Percentiles rank a stretch among this genome's conserved stretches.
Evolutionary conservation across 306 rosid genomes (phyloP).

Genomic region (Calophaca sinica): DNA sequence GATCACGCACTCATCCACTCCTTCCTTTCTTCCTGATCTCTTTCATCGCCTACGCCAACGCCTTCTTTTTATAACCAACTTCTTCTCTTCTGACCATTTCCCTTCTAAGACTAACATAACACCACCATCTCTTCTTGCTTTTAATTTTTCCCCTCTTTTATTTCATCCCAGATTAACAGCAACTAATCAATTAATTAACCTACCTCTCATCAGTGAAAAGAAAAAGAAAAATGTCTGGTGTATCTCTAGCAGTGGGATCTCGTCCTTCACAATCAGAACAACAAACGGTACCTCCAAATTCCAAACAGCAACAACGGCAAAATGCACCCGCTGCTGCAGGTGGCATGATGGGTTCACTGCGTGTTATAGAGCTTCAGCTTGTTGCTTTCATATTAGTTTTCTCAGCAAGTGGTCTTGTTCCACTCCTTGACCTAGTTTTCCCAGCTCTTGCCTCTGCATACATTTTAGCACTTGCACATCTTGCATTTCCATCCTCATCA

Average conservation of each 20-base stretch:
- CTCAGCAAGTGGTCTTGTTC: conserved; percentile 89
- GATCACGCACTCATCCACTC: too few relatives aligned
- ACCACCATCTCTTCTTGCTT: too few relatives aligned
- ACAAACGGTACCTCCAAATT: background rate
- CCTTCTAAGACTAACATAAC: too few relatives aligned
- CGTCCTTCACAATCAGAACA: background rate
- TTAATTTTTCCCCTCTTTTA: too few relatives aligned
- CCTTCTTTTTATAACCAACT: too few relatives aligned
- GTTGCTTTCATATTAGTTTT: conserved; percentile 87
- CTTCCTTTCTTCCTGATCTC: too few relatives aligned
- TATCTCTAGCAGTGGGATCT: conserved; percentile 60
- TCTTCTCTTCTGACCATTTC: too few relatives aligned
- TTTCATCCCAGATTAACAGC: too few relatives aligned
- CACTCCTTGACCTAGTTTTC: conserved; percentile 67
- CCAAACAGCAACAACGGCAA: conserved; percentile 8
- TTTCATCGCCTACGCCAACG: too few relatives aligned
- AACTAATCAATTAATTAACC: too few relatives aligned
- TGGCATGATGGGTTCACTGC: conserved; percentile 79
- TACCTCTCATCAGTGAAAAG: too few relatives aligned
- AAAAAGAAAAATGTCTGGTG: conserved; percentile 67
- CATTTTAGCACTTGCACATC: conserved; percentile 64
- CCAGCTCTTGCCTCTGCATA: conserved; percentile 72
- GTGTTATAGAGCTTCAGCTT: conserved; percentile 82
- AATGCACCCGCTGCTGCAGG: conserved; percentile 17
- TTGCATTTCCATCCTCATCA: conserved; percentile 63